Evolutionary conservation across 352 stramenopile species (phyloP), one percentile per base, ranked within the genome.

Genomic region (Plasmopara muralis): DNA sequence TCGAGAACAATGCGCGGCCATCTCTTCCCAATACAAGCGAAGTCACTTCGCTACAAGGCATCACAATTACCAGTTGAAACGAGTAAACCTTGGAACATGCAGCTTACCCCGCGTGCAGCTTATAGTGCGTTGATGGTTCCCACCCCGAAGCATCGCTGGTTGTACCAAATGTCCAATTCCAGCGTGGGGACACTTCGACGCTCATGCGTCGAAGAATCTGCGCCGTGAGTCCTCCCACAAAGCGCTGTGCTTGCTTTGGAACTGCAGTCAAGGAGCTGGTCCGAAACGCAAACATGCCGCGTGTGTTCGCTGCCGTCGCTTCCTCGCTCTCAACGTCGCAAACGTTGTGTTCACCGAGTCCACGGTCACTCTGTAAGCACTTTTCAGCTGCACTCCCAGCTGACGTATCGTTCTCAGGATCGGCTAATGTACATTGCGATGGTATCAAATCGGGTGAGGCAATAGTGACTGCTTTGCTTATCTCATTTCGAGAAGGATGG

Each of bases 121-220:
- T 77, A 41, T 85, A 78, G 6, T 64, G 75, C 28, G 76, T 77
- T 10, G 77, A 91, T 0, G 77, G 76, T 7, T 66, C 66, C 80
- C 80, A 91, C 25, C 65, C 73, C 7, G 77, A 76, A 16, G 48
- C 56, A 43, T 88, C 80, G n/a, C 57, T 25, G 28, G 59, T 68
- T 12, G 56, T 60, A 8, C 70, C 58, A 57, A 93, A 83, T 16
- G 72, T 65, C 83, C 83, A 93, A 37, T 78, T 83, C 83, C 83
- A 93, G 16, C 66, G 66, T 20, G 66, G 68, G 6, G 74, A 70
- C 7, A 73, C 65, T 51, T 91, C 80, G 2, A 74, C 70, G 37
- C 80, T 85, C 63, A 94, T 87, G 3, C 81, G 77, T 4, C 82
- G 77, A 7, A 73, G 71, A 31, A 91, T 82, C 25, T 89, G 81